A percentile compares a stretch with the other conserved stretches of the same genome.
Evolutionary conservation across 1,284 basidiomycete genomes (phyloP).

Genomic region (Leccinum subrobustum): DNA sequence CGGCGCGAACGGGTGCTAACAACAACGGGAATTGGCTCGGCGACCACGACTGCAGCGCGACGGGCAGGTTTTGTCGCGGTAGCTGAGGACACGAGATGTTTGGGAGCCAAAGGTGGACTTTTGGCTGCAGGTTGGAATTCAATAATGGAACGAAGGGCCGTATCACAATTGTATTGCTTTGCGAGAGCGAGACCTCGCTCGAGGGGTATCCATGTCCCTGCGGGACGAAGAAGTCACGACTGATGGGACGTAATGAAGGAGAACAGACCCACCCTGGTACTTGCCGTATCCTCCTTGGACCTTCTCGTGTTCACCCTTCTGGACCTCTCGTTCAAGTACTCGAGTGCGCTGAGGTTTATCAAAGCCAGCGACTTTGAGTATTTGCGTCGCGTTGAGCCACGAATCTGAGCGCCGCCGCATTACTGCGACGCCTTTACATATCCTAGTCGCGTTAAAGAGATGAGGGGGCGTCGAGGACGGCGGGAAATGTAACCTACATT

Average conservation of each 20-base stretch:
- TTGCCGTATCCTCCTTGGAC: constrained; percentile 99
- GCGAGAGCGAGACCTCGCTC: constrained; percentile 86
- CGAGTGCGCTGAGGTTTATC: constrained; percentile 99
- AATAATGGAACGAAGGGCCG: constrained; percentile 89
- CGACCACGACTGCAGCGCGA: constrained; percentile 43
- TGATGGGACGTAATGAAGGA: background rate
- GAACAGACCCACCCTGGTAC: constrained; percentile 81
- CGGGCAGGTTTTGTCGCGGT: constrained; percentile 54
- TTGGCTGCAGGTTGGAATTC: constrained; percentile 91
- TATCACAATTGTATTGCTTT: constrained; percentile 92
- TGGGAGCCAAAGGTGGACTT: constrained; percentile 95
- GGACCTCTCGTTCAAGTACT: constrained; percentile 96
- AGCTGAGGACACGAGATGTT: constrained; percentile 80
- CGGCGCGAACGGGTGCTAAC: constrained; percentile 56
- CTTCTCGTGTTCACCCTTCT: constrained; percentile 99
- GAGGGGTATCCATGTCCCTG: constrained; percentile 98
- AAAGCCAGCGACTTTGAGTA: constrained; percentile 98
- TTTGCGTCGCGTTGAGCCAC: constrained; percentile 99
- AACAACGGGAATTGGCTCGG: constrained; percentile 28
- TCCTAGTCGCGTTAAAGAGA: constrained; percentile 53
- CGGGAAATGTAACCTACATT: constrained; percentile 57
- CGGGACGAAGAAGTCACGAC: background rate
- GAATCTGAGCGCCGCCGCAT: constrained; percentile 96
- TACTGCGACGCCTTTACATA: constrained; percentile 94
- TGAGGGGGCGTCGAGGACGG: constrained; percentile 37